Evolutionary conservation across 1,139 yeast genomes (phyloP).

Genomic region (Magnusiomyces sp.): DNA sequence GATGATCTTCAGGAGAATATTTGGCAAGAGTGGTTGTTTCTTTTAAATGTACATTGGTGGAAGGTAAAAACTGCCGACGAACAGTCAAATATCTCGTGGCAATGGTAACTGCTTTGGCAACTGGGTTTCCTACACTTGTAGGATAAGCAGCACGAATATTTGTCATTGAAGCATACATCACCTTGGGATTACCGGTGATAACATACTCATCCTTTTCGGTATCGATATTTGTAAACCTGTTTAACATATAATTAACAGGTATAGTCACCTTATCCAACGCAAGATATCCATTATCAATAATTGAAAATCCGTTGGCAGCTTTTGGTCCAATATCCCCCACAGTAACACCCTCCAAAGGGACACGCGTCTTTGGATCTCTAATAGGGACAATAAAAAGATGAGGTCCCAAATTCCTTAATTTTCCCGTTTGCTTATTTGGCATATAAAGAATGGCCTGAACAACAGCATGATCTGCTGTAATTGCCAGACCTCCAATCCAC

Average conservation of each 20-base stretch:
- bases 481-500: conserved; percentile 91
- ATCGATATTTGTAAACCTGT: conserved; percentile 53
- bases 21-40: conserved; percentile 14
- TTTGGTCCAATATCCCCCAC: conserved; percentile 78
- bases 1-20: conserved; percentile 10
- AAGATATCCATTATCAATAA: conserved; percentile 68
- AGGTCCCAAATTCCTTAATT: conserved; percentile 52
- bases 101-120: conserved; percentile 60
- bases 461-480: conserved; percentile 63
- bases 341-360: conserved; percentile 57
- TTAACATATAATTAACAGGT: conserved; percentile 64
- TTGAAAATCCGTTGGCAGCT: conserved; percentile 45
- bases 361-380: conserved; percentile 52
- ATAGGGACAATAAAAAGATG: conserved; percentile 73
- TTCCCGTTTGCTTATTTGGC: conserved; percentile 23
- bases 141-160: conserved; percentile 77
- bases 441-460: conserved; percentile 64
- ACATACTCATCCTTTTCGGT: conserved; percentile 47
- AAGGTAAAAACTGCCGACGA: conserved; percentile 52
- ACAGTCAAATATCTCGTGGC: conserved; percentile 72
- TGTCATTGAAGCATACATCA: conserved; percentile 63
- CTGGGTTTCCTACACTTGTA: conserved; percentile 59
- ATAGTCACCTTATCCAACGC: conserved; percentile 61
- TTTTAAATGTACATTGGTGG: conserved; percentile 24
- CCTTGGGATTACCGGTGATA: conserved; percentile 57